A percentile compares a stretch with the other conserved stretches of the same genome.
phyloP scores from a whole-genome alignment of 1,284 basidiomycete genomes.

The Ustilago loliicola region DNA sequence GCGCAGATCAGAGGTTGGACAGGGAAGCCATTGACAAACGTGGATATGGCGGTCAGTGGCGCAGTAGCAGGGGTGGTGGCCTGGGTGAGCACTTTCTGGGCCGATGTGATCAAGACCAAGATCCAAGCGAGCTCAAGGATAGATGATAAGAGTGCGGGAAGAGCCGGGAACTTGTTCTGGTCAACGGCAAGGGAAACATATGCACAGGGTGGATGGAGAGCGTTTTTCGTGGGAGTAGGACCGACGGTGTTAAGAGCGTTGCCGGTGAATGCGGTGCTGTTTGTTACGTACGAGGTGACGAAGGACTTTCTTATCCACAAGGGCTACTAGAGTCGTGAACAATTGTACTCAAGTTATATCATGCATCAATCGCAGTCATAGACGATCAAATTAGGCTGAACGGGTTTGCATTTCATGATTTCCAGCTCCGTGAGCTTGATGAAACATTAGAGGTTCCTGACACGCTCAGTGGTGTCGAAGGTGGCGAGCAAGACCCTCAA shows the following conservation, averaged over 20 bases:
- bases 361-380: constrained; percentile 1
- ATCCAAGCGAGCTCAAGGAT: constrained; percentile 46
- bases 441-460: too few relatives aligned
- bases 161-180: constrained; percentile 24
- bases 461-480: constrained; percentile 30
- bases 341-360: neutral
- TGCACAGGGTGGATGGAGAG: constrained; percentile 44
- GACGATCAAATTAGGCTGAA: neutral
- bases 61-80: constrained; percentile 61
- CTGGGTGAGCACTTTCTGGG: constrained; percentile 65
- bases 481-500: constrained; percentile 31
- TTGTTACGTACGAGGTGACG: constrained; percentile 52
- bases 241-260: constrained; percentile 61
- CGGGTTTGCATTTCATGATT: neutral
- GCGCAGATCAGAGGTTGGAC: constrained; percentile 16
- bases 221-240: constrained; percentile 60
- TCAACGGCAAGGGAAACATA: constrained; percentile 37
- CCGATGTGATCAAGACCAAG: constrained; percentile 65
- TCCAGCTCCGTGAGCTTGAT: neutral
- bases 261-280: constrained; percentile 62
- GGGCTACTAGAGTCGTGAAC: constrained; percentile 13
- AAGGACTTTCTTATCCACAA: constrained; percentile 39
- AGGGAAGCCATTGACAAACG: constrained; percentile 23
- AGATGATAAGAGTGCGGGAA: neutral
- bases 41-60: constrained; percentile 60